Evolutionary conservation across 2,329 filamentous ascomycete species (phyloP).

Genomic region (Fusarium newnesense): DNA sequence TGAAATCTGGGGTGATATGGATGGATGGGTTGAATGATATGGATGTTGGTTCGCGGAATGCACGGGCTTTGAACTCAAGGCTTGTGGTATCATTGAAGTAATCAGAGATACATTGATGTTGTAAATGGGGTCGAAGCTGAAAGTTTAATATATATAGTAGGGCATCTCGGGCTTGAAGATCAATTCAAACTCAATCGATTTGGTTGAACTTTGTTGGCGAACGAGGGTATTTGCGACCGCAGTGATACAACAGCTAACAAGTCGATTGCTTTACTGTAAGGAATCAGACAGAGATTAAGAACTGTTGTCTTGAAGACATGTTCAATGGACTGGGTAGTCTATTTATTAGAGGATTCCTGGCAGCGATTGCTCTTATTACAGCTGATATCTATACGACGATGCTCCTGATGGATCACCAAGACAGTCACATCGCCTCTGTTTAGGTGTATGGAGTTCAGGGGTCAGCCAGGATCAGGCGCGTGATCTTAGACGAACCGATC

Average conservation of each 20-base stretch:
- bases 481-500: conserved; percentile 19
- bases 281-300: neutral
- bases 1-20: conserved; percentile 20
- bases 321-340: neutral
- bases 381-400: conserved; percentile 2
- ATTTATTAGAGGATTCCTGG: neutral
- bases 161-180: conserved; percentile 13
- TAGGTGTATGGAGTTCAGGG: conserved; percentile 15
- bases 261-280: neutral
- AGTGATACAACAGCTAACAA: neutral
- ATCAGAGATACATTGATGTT: neutral
- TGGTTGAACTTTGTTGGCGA: conserved; percentile 14
- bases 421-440: conserved; percentile 20
- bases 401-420: conserved; percentile 3
- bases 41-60: neutral
- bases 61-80: neutral
- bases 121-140: neutral
- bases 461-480: conserved; percentile 15
- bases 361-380: neutral
- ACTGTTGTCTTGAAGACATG: neutral
- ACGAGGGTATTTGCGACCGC: neutral
- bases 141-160: neutral
- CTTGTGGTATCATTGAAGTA: neutral
- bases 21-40: neutral
- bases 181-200: conserved; percentile 28